phyloP scores from a whole-genome alignment of 2,329 filamentous ascomycete genomes.

The Canariomyces notabilis region DNA sequence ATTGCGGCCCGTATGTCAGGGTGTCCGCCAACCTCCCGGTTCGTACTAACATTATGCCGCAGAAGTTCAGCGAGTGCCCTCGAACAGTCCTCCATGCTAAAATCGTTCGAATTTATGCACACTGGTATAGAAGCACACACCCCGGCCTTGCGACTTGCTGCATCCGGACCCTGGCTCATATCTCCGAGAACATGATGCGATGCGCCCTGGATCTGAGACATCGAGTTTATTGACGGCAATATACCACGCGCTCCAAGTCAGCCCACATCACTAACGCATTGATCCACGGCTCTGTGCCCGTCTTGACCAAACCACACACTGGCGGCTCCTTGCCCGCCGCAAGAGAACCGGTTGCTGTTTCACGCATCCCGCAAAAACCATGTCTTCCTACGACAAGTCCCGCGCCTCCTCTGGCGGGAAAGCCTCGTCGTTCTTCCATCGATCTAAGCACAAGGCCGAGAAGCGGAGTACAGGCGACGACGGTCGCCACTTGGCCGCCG shows the following conservation, averaged over 20 bases:
- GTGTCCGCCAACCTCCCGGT: slow-evolving; percentile 1
- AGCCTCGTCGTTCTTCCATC: slow-evolving; percentile 71
- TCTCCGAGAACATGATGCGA: slow-evolving; percentile 37
- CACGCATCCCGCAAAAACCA: slow-evolving; percentile 30
- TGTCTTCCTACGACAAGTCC: slow-evolving; percentile 69
- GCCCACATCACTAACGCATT: slow-evolving; percentile 20
- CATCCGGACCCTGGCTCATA: slow-evolving; percentile 11
- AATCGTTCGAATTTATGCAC: slow-evolving; percentile 26
- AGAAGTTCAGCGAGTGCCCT: slow-evolving; percentile 9
- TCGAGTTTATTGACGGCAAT: slow-evolving; percentile 36
- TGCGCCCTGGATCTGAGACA: slow-evolving; percentile 36
- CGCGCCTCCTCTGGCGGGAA: slow-evolving; percentile 67
- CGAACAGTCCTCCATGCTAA: slow-evolving; percentile 25
- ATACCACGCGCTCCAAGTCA: slow-evolving; percentile 23
- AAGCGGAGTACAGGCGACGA: slow-evolving; percentile 60
- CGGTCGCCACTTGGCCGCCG: slow-evolving; percentile 48
- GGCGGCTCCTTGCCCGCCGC: slow-evolving; percentile 14
- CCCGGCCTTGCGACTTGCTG: slow-evolving; percentile 17
- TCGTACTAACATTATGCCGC: no score
- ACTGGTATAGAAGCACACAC: slow-evolving; percentile 19
- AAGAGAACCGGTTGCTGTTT: slow-evolving; percentile 21
- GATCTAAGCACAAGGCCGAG: slow-evolving; percentile 73
- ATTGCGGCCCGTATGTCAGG: slow-evolving; percentile 16
- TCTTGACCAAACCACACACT: slow-evolving; percentile 16
- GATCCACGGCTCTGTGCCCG: slow-evolving; percentile 18